Base-by-base conservation (phyloP, 2,329 filamentous ascomycete genomes). In the Golovinomyces cichoracearum region DNA sequence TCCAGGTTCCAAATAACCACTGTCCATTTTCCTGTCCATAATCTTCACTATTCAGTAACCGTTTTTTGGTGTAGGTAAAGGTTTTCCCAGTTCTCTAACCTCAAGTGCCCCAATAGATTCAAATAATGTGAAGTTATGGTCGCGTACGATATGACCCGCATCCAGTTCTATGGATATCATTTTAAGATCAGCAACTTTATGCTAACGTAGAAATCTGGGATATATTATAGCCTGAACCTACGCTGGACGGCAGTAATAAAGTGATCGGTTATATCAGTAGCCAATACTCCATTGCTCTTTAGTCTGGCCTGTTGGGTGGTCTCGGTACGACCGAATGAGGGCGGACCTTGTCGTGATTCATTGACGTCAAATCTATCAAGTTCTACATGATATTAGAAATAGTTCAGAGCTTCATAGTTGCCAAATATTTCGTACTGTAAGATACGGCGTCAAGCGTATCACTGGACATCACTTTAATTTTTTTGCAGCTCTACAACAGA, bases 1-100 rank as follows among this genome's bases (percentile, higher is more conserved):
- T 26, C 78, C 81, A 6, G 80, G 74, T 19, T 75, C 71, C 5
- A 92, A 68, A 54, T 80, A 85, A 25, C 90, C 90, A 60, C 84
- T 94, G 63, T 98, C 90, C 90, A 98, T 98, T 65, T 95, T 98
- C 0, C 83, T 78, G 60, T 98, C 90, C 83, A 94, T 94, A 57
- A 98, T 93, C 90, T 98, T 58, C 48, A 23, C 37, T 9, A 12
- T 10, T 48, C 22, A 49, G 44, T 38, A 31, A 48, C 29, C 12
- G 29, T 6, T 10, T 13, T 23, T 13, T 7, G n/a, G 15, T 22
- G 10, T 29, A 25, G 10, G 2, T 13, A 41, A 38, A 31, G 22
- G 25, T 17, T 26, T 23, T 23, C 3, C 21, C 37, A 44, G 22
- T 33, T 92, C 85, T 95, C 64, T 49, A 61, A 73, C 76, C 72